Evolutionary conservation across 441 rosid species (phyloP), one percentile per base, ranked within the genome.

Genomic region (Mallotus japonicus): DNA sequence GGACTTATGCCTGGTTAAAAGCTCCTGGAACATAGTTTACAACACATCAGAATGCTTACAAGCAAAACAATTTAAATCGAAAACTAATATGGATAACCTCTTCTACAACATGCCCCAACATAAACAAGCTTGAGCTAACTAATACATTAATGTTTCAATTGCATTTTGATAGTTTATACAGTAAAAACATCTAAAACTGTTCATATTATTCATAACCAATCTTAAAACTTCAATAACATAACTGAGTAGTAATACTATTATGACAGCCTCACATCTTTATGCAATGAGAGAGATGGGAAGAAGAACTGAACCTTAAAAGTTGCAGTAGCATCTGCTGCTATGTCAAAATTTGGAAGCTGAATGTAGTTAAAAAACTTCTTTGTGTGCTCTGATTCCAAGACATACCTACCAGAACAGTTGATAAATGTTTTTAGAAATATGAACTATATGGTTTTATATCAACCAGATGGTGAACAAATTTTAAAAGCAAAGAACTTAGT

Each of bases 251-350:
- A 42, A 40, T 16, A 40, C 10, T 4, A 56, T 34, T 17, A 37
- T 56, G 4, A 69, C 16, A 13, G 51, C 37, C 51, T 56, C 61
- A 54, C 17, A 62, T 28, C 61, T 15, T 51, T 32, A 67, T 70
- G 0, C 71, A 8, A 3, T 1, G 37, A 55, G 28, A 24, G 28
- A 24, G 28, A n/a, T n/a, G n/a, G n/a, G n/a, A n/a, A n/a, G 67
- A 75, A 51, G 70, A 58, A 67, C 47, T 28, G 60, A 72, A 95
- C 99, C 99, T 95, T 95, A 80, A 95, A 95, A 65, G 99, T 91
- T 16, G 96, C 98, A 80, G 96, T 97, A 74, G 97, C 99, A 89
- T 95, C 99, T 19, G 99, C 99, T 72, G 99, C 93, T 69, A 95
- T 85, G 75, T 95, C 98, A 37, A 95, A 95, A 83, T 92, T 92